Evolutionary conservation across 2,329 filamentous ascomycete genomes (phyloP).

Genomic region (Xylaria hypoxylon): DNA sequence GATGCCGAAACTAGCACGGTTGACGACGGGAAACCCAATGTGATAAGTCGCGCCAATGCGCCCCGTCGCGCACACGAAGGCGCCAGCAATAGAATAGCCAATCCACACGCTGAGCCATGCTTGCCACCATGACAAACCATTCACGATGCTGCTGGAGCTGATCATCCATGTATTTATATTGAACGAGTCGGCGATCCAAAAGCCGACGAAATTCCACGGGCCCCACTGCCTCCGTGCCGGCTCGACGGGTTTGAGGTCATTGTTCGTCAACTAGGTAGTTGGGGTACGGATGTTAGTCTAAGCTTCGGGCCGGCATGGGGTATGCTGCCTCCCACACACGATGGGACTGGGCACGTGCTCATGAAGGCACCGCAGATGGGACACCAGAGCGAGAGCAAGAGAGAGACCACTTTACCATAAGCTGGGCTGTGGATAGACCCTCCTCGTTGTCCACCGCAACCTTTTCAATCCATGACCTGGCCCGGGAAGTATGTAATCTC

Average conservation of each 20-base stretch:
- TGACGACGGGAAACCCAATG: conserved; percentile 87
- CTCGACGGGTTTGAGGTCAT: conserved; percentile 85
- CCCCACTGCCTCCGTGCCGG: conserved; percentile 84
- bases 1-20: conserved; percentile 83
- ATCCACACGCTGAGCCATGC: conserved; percentile 90
- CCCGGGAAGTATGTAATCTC: conserved; percentile 53
- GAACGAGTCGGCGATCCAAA: conserved; percentile 87
- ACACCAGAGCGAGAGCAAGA: background rate
- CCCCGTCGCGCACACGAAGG: conserved; percentile 81
- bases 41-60: conserved; percentile 89
- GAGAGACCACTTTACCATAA: conserved; percentile 68
- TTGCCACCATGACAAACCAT: conserved; percentile 90
- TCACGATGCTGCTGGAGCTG: conserved; percentile 81
- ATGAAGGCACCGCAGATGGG: conserved; percentile 1
- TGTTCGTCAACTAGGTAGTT: conserved; percentile 74
- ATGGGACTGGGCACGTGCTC: conserved; percentile 29
- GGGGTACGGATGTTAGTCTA: conserved; percentile 30
- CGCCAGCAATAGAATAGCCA: conserved; percentile 81
- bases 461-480: conserved; percentile 64
- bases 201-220: conserved; percentile 87
- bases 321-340: background rate
- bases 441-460: conserved; percentile 80
- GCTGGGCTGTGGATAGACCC: conserved; percentile 79
- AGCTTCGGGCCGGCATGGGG: conserved; percentile 15
- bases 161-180: conserved; percentile 98